phyloP scores from a whole-genome alignment of 2,329 filamentous ascomycete genomes.

The Xylariomycetidae sp. region DNA sequence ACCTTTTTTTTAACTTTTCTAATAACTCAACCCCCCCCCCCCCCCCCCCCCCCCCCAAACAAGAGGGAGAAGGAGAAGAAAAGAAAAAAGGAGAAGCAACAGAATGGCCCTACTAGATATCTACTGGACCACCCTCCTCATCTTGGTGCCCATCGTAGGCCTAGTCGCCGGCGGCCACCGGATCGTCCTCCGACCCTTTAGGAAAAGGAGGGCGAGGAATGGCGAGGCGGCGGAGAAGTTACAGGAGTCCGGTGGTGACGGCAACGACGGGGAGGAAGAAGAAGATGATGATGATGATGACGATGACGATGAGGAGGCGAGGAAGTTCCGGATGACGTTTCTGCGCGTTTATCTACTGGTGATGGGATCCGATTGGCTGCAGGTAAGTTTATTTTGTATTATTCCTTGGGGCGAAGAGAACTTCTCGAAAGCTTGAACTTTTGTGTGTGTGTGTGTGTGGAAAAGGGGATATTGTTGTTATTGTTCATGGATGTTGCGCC shows the following conservation, averaged over 20 bases:
- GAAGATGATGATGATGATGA: constrained; percentile 3
- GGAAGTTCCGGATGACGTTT: constrained; percentile 16
- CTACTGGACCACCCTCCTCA: constrained; percentile 20
- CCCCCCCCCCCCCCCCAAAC: too few species aligned
- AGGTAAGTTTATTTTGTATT: constrained; percentile 26
- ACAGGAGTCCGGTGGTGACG: too few species aligned
- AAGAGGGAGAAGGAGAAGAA: too few species aligned
- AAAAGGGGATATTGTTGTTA: too few species aligned
- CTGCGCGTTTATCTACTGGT: constrained; percentile 41
- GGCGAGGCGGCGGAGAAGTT: too few species aligned
- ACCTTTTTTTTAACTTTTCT: too few species aligned
- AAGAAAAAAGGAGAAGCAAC: neutral
- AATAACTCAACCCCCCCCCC: too few species aligned
- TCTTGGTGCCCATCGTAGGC: constrained; percentile 15
- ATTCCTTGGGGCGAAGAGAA: too few species aligned
- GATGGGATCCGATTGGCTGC: constrained; percentile 49
- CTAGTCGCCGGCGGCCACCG: constrained; percentile 12
- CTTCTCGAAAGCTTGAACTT: neutral
- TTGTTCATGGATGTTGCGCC: too few species aligned
- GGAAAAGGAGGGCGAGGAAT: neutral
- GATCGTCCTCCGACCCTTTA: constrained; percentile 8
- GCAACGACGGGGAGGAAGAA: too few species aligned
- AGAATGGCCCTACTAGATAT: constrained; percentile 18
- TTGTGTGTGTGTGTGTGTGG: neutral
- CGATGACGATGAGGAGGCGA: constrained; percentile 12